phyloP scores from a whole-genome alignment of 305 asterid genomes.

The Solanum chacoense region DNA sequence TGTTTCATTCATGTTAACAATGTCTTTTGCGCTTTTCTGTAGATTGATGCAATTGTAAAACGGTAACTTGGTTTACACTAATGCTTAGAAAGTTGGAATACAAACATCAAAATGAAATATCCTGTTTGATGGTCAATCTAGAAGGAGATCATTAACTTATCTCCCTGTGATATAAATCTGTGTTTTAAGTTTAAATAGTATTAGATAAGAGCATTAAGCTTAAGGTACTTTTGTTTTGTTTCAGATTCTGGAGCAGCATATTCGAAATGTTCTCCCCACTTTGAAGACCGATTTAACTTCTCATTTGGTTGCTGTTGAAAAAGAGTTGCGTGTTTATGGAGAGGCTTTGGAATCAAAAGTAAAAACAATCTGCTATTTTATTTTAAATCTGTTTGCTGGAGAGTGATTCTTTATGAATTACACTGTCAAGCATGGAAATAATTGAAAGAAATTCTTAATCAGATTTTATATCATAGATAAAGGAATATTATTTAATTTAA shows the following conservation, averaged over 20 bases:
- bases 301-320: constrained; percentile 13
- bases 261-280: constrained; percentile 19
- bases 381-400: not conserved
- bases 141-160: not conserved
- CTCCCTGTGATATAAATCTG: not conserved
- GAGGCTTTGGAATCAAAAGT: constrained; percentile 21
- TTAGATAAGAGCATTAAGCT: not conserved
- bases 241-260: constrained; percentile 27
- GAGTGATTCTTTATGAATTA: not conserved
- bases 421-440: not conserved
- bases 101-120: not conserved
- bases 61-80: not conserved
- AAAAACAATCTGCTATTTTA: not conserved
- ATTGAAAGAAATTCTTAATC: not conserved
- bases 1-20: not conserved
- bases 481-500: not conserved
- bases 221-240: not conserved
- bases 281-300: constrained; percentile 18
- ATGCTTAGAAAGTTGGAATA: not conserved
- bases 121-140: not conserved
- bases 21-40: not conserved
- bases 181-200: not conserved
- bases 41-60: not conserved
- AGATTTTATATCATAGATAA: not conserved
- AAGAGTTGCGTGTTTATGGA: constrained; percentile 17